Evolutionary conservation across 768 basidiomycete species (phyloP).

Genomic region (Russula brevipes): DNA sequence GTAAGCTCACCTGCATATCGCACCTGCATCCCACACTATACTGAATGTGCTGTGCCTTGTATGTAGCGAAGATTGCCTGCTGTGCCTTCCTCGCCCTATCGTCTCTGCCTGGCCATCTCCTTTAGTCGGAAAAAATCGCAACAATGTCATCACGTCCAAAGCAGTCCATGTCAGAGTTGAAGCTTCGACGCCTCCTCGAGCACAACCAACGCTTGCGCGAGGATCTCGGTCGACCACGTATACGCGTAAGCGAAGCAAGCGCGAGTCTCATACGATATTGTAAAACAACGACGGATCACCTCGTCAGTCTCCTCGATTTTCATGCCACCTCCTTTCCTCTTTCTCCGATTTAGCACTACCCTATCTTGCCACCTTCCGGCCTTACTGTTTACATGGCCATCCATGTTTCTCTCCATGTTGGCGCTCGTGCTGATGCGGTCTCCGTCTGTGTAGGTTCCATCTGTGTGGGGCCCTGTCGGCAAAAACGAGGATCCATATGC

Average conservation of each 20-base stretch:
- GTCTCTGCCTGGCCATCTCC: not conserved
- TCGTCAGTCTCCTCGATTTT: conserved; percentile 39
- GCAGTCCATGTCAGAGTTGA: conserved; percentile 78
- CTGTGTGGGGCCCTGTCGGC: conserved; percentile 94
- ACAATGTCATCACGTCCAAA: conserved; percentile 56
- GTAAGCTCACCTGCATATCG: not conserved
- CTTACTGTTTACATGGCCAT: not conserved
- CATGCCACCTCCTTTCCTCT: too few relatives aligned
- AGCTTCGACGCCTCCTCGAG: conserved; percentile 69
- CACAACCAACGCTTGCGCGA: conserved; percentile 70
- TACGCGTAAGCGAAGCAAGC: conserved; percentile 69
- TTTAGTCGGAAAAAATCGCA: conserved; percentile 18
- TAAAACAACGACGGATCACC: conserved; percentile 66
- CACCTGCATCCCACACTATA: not conserved
- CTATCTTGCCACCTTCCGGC: not conserved
- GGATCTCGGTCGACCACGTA: conserved; percentile 64
- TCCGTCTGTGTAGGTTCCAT: conserved; percentile 61
- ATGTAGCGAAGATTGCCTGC: not conserved
- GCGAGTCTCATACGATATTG: conserved; percentile 68
- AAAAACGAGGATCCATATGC: conserved; percentile 92
- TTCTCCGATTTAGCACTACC: not conserved
- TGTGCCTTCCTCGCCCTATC: not conserved
- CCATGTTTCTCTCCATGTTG: too few relatives aligned
- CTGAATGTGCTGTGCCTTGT: not conserved
- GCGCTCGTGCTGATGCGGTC: conserved; percentile 20